Conservation (phyloP, 352 stramenopile genomes). For the Globisporangium rhizosaccharum region DNA sequence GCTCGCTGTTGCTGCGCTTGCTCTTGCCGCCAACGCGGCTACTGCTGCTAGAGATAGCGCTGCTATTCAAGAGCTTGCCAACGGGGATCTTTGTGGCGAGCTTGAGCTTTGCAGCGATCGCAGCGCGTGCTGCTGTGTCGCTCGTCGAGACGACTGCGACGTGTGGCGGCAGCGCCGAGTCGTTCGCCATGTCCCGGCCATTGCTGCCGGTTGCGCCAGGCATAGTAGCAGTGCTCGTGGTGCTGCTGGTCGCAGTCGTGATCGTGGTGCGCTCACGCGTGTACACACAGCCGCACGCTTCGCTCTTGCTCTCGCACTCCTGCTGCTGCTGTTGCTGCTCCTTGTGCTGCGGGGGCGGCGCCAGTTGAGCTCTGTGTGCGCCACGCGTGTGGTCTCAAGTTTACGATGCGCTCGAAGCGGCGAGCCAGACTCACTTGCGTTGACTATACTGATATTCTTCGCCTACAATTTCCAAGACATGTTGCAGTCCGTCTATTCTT, state of each 20-base stretch:
- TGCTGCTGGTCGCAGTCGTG: background rate
- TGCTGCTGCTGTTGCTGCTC: slow-evolving; percentile 15
- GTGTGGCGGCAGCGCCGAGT: background rate
- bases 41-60: slow-evolving; percentile 1
- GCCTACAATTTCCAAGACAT: background rate
- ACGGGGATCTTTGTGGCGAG: slow-evolving; percentile 9
- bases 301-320: background rate
- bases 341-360: background rate
- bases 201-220: background rate
- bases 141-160: slow-evolving; percentile 8
- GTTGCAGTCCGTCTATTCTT: background rate
- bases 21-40: background rate
- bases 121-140: slow-evolving; percentile 11
- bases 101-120: slow-evolving; percentile 19
- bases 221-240: background rate
- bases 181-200: background rate
- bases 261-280: background rate
- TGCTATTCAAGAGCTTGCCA: slow-evolving; percentile 8
- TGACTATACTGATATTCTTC: background rate
- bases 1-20: slow-evolving; percentile 14
- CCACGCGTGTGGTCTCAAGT: background rate
- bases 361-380: background rate
- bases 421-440: background rate
- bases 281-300: too few species aligned
- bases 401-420: background rate